Evolutionary conservation across 106 monocot species (phyloP), one percentile per base, ranked within the genome.

Genomic region (Acanthochlamys bracteata): DNA sequence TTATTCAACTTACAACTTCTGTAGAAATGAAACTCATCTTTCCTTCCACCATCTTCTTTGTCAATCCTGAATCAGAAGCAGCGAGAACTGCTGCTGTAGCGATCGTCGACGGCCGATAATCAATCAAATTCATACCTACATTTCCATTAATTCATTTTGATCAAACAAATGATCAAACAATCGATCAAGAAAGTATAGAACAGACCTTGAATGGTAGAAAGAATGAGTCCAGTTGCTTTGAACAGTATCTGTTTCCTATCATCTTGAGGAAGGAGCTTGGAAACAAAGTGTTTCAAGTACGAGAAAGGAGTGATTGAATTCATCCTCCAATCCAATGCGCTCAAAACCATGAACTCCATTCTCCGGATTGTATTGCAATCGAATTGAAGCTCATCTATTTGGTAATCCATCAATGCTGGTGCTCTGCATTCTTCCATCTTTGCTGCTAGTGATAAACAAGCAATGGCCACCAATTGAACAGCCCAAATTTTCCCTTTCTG

Each of bases 391-490:
- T 74, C 75, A 39, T 79, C 80, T 0, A 41, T 55, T 25, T 51
- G 59, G 46, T 79, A 86, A 47, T 83, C 89, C 0, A 81, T 47
- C 23, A 94, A 57, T 23, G 72, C 33, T 13, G 89, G 78, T 16
- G 63, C 69, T 40, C 59, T 42, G 70, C 56, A 63, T 59, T 94
- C 93, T 66, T 94, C 93, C 89, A 94, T 71, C 69, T 94, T 94
- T 55, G 70, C 76, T 8, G 93, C 93, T 72, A 94, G 66, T 15
- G 89, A 90, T n/a, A 94, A 41, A 52, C 94, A 94, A n/a, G 94
- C 94, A 16, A 86, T 43, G 7, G 89, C 75, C 54, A 85, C 24
- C 70, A 94, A 65, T 20, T 67, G 60, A n/a, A 81, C 53, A 17
- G 75, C 83, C 94, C 94, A 93, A 0, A 26, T 41, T 25, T 81